These are phyloP conservation scores for Viridothelium virens DNA, from an alignment of 495 filamentous ascomycete species.

Conservation along the genomic window DNA sequence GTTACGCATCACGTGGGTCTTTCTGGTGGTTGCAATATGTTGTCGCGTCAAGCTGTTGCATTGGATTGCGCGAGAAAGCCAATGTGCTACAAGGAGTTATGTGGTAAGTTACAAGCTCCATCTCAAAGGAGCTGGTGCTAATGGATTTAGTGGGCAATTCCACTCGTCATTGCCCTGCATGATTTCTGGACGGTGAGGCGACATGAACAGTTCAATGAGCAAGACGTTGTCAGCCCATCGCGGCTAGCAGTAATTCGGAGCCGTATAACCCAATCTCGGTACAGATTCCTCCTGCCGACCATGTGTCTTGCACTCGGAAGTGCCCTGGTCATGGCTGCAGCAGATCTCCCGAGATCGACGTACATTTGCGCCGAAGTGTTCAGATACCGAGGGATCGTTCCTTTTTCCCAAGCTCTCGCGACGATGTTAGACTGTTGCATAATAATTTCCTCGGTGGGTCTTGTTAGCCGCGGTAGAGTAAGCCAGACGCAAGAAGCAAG, in stretches of 20 bases:
- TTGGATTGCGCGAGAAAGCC: constrained; percentile 20
- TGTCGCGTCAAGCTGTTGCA: constrained; percentile 25
- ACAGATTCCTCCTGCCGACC: constrained; percentile 22
- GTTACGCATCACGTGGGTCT: constrained; percentile 20
- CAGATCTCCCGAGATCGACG: constrained; percentile 21
- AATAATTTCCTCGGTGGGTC: constrained; percentile 15
- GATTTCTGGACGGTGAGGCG: constrained; percentile 15
- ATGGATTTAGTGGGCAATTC: constrained; percentile 16
- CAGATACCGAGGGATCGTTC: constrained; percentile 16
- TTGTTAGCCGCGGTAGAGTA: constrained; percentile 16
- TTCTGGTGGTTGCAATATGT: constrained; percentile 26
- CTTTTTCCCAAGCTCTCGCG: constrained; percentile 24
- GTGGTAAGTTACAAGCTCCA: constrained; percentile 7
- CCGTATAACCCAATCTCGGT: constrained; percentile 15
- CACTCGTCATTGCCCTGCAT: constrained; percentile 20
- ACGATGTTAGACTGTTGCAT: constrained; percentile 23
- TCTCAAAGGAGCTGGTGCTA: not conserved
- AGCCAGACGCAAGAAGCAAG: constrained; percentile 9
- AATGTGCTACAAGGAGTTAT: constrained; percentile 25
- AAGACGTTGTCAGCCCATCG: constrained; percentile 14
- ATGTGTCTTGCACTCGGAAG: constrained; percentile 22
- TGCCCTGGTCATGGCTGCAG: constrained; percentile 16
- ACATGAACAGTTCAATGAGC: not conserved
- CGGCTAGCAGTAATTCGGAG: constrained; percentile 16
- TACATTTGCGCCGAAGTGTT: constrained; percentile 29